Evolutionary conservation across 352 stramenopile genomes (phyloP).

Genomic region (Hyaloperonospora arabidopsidis): DNA sequence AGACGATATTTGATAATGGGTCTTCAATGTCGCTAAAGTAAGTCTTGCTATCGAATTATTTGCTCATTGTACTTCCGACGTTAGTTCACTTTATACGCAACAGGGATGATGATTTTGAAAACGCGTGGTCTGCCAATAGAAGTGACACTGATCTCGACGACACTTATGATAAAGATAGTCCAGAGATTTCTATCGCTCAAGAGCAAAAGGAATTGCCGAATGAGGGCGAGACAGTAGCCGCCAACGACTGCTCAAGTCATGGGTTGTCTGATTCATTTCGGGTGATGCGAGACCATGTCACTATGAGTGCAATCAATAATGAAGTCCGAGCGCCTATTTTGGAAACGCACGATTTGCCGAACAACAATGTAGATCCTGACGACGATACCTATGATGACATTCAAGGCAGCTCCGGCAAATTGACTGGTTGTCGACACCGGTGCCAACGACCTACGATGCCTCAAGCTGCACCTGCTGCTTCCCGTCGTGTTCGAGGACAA

Average conservation of each 20-base stretch:
- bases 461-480: conserved; percentile 27
- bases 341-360: not conserved
- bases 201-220: not conserved
- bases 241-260: conserved; percentile 3
- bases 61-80: not conserved
- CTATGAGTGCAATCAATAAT: not conserved
- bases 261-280: not conserved
- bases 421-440: conserved; percentile 5
- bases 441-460: conserved; percentile 18
- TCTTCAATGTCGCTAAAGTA: conserved; percentile 9
- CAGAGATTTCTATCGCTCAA: no score
- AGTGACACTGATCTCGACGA: not conserved
- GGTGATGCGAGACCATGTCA: not conserved
- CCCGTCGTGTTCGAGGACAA: conserved; percentile 2
- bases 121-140: no score
- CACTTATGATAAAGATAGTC: not conserved
- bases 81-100: not conserved
- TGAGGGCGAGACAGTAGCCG: conserved; percentile 2
- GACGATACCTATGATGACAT: conserved; percentile 7
- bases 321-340: conserved; percentile 1
- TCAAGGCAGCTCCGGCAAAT: not conserved
- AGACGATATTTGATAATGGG: conserved; percentile 48
- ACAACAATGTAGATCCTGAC: conserved; percentile 6
- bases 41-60: not conserved
- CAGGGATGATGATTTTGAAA: conserved; percentile 1